Conservation (phyloP, 1,139 yeast genomes). For the Taphrina wiesneri region DNA sequence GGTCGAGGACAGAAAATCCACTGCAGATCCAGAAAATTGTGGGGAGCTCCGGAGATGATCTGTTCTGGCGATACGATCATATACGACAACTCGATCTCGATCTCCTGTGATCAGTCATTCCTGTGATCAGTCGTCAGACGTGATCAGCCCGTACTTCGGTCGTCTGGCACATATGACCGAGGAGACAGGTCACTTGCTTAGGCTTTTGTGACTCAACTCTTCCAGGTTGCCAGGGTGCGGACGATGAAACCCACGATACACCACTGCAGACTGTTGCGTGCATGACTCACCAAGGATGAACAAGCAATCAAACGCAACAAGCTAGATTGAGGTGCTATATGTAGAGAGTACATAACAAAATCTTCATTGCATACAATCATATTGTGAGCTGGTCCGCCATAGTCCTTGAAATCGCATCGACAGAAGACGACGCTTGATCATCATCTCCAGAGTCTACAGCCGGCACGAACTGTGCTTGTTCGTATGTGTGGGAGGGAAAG, state of each 20-base stretch:
- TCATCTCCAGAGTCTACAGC: background rate
- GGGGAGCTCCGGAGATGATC: background rate
- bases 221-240: too few relatives aligned
- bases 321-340: too few relatives aligned
- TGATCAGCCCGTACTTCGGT: too few relatives aligned
- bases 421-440: background rate
- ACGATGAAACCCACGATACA: too few relatives aligned
- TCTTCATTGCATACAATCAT: background rate
- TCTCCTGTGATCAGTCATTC: background rate
- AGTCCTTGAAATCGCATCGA: background rate
- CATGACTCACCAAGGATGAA: background rate
- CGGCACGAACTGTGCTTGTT: background rate
- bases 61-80: background rate
- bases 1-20: constrained; percentile 2
- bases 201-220: too few relatives aligned
- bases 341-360: background rate
- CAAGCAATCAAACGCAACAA: too few relatives aligned
- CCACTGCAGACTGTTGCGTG: background rate
- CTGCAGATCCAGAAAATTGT: constrained; percentile 5
- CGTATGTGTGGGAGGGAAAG: background rate
- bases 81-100: background rate
- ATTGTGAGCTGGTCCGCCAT: background rate
- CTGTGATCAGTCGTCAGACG: too few relatives aligned
- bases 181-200: too few relatives aligned
- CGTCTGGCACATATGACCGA: too few relatives aligned